These are phyloP conservation scores for Salix koriyanagi DNA, from an alignment of 345 rosid genomes.

Conservation along the genomic window DNA sequence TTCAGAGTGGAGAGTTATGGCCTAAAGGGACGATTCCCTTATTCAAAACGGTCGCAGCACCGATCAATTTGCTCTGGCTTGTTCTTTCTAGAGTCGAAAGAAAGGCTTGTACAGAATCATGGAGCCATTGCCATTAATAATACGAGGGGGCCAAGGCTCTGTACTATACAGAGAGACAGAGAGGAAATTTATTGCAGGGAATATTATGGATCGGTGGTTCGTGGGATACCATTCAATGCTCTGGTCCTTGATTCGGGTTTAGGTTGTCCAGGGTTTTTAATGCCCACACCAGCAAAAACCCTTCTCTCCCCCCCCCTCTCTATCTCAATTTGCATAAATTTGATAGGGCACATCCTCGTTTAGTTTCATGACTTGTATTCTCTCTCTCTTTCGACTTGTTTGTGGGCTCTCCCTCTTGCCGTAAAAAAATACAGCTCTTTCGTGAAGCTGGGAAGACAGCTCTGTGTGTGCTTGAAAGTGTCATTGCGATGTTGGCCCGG, in stretches of 20 bases:
- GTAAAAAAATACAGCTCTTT: background rate
- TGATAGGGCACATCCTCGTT: background rate
- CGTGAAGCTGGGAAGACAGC: background rate
- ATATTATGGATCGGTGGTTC: slow-evolving; percentile 19
- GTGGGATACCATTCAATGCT: slow-evolving; percentile 30
- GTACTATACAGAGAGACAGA: background rate
- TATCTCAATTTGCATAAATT: background rate
- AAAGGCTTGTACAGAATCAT: slow-evolving; percentile 3
- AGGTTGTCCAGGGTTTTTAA: slow-evolving; percentile 30
- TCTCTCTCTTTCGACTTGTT: background rate
- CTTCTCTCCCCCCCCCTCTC: background rate
- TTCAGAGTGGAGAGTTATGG: slow-evolving; percentile 8
- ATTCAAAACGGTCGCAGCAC: slow-evolving; percentile 6
- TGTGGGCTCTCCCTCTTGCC: background rate
- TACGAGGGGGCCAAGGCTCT: background rate
- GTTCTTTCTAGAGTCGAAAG: slow-evolving; percentile 3
- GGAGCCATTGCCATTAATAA: slow-evolving; percentile 5
- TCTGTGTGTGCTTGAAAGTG: slow-evolving; percentile 5
- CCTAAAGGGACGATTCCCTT: slow-evolving; percentile 15
- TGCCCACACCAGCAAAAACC: slow-evolving; percentile 21
- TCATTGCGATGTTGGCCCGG: slow-evolving; percentile 28
- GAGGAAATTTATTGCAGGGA: slow-evolving; percentile 7
- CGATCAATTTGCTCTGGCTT: slow-evolving; percentile 11
- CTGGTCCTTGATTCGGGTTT: slow-evolving; percentile 23
- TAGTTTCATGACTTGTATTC: background rate